Base-by-base conservation (phyloP, 2,329 filamentous ascomycete species). In the Arthrobotrys pseudoclavata region DNA sequence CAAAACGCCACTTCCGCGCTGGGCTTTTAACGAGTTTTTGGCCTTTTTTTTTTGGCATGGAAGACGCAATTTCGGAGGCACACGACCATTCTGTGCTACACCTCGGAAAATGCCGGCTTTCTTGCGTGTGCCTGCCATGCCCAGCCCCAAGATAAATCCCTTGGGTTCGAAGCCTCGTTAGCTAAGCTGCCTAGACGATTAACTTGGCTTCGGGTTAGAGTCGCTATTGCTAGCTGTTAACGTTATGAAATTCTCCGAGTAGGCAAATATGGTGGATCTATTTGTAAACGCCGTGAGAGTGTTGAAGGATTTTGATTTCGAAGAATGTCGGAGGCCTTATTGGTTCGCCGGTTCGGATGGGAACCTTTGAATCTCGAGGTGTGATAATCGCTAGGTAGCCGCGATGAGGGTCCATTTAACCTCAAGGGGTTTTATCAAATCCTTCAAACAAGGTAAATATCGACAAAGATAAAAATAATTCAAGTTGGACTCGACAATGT, bases 1-100 rank as follows among this genome's bases (percentile, higher is more conserved):
- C 29, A 62, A 37, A 57, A 69, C 71, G 72, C 72, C 72, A 76
- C 72, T 52, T 50, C 72, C 69, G 69, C 48, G 42, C 55, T 20
- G 40, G 29, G 15, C 34, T 45, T 50, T 29, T 22, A 12, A 40
- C 37, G 12, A 40, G 13, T 40, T 29, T 55, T 55, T 57, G 52
- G 26, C 18, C 34, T 31, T 31, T 45, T 15, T 22, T n/a, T 52
- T 69, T 37, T 55, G 37, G 42, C 69, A 66, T 57, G 57, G 68
- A 31, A 64, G 68, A 71, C 48, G 60, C 68, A 63, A 70, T 70
- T 47, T 63, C 29, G 60, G 48, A 60, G 48, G 53, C 64, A 60
- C 64, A 45, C 47, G 47, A 42, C 47, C 63, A 55, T 13, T 61
- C 40, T 24, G 66, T 57, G 29, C 66, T 48, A 63, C 34, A 13